phyloP scores from a whole-genome alignment of 2,329 filamentous ascomycete species.

The Pseudogymnoascus sp. region DNA sequence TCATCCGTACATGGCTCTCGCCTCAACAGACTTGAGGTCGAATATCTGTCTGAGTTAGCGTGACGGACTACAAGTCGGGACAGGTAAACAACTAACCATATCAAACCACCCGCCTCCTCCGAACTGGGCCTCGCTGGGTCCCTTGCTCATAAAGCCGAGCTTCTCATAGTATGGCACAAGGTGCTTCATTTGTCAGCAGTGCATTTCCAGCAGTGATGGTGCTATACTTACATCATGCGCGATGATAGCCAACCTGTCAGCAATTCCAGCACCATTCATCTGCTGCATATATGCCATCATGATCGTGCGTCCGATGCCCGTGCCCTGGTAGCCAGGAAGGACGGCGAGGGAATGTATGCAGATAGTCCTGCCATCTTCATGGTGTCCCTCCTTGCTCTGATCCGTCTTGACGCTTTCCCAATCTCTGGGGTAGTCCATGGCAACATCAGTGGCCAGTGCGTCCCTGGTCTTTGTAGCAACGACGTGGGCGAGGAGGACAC shows the following conservation, averaged over 20 bases:
- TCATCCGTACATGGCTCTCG: constrained; percentile 23
- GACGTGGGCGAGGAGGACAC: constrained; percentile 68
- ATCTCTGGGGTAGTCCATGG: constrained; percentile 65
- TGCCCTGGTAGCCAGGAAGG: constrained; percentile 63
- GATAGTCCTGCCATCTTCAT: constrained; percentile 64
- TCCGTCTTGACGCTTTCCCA: constrained; percentile 47
- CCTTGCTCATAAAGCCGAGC: constrained; percentile 63
- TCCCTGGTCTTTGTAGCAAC: constrained; percentile 63
- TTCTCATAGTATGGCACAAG: constrained; percentile 67
- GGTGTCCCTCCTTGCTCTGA: constrained; percentile 53
- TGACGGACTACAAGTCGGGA: not conserved
- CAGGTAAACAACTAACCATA: constrained; percentile 49
- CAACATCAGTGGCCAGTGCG: constrained; percentile 58
- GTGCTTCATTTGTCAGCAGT: constrained; percentile 35
- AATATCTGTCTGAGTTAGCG: constrained; percentile 17
- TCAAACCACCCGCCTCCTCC: constrained; percentile 76
- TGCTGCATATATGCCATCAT: constrained; percentile 71
- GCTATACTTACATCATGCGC: constrained; percentile 55
- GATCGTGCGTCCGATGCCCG: constrained; percentile 64
- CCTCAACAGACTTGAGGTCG: constrained; percentile 23
- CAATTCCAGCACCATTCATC: constrained; percentile 61
- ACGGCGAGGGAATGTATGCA: constrained; percentile 79
- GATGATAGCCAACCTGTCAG: constrained; percentile 66
- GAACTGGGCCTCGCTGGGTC: constrained; percentile 61
- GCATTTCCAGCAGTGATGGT: constrained; percentile 2